Conservation (phyloP, 768 basidiomycete species). For the Stropharia rugosoannulata region DNA sequence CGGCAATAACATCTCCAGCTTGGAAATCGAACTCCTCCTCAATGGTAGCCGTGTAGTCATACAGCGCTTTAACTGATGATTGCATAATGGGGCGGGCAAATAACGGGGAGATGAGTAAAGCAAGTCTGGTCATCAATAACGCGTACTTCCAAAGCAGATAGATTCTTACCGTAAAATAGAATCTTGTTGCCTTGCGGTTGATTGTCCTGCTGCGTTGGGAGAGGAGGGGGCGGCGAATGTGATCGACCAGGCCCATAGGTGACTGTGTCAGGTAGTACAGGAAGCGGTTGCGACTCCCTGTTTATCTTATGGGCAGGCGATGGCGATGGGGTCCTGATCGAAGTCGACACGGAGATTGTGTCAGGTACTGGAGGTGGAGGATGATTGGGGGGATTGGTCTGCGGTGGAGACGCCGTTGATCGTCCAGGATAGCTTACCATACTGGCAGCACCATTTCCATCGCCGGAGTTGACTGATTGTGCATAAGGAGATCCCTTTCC, state of each 20-base stretch:
- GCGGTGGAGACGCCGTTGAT: constrained; percentile 25
- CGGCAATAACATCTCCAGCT: constrained; percentile 93
- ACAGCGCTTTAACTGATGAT: constrained; percentile 77
- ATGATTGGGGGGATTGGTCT: constrained; percentile 23
- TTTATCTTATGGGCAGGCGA: constrained; percentile 15
- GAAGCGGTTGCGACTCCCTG: constrained; percentile 25
- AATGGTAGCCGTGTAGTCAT: constrained; percentile 82
- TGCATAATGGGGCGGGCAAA: not conserved
- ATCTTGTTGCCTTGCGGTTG: constrained; percentile 47
- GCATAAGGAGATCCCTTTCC: constrained; percentile 15
- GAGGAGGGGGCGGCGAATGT: constrained; percentile 26
- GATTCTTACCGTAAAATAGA: constrained; percentile 78
- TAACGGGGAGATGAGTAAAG: not conserved
- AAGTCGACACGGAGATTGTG: not conserved
- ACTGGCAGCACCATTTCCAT: not conserved
- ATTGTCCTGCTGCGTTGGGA: constrained; percentile 22
- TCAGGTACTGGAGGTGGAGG: constrained; percentile 26
- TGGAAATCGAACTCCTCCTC: constrained; percentile 97
- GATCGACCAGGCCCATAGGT: constrained; percentile 18
- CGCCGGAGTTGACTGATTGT: constrained; percentile 6
- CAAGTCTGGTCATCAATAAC: too few species aligned
- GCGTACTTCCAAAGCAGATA: too few species aligned
- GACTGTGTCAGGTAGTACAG: constrained; percentile 21
- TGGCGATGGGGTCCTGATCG: constrained; percentile 9
- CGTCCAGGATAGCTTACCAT: not conserved